Conservation (phyloP, 441 rosid species). For the Adansonia rubrostipa region DNA sequence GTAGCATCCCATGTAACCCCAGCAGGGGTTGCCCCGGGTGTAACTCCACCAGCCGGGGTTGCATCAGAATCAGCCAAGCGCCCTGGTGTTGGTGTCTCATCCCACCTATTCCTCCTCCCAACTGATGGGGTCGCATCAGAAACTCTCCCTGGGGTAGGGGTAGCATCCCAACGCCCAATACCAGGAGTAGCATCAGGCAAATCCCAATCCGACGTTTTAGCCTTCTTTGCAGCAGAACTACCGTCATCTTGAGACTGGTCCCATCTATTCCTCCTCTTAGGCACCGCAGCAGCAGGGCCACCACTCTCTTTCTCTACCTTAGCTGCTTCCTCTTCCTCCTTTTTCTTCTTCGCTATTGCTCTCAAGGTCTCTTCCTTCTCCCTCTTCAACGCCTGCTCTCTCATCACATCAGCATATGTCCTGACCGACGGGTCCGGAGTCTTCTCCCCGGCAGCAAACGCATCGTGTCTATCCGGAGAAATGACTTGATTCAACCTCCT, state of each 20-base stretch:
- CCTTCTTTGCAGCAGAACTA: conserved; percentile 59
- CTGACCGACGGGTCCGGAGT: conserved; percentile 84
- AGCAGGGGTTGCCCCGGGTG: conserved; percentile 94
- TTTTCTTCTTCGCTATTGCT: conserved; percentile 72
- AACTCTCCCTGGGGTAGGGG: conserved; percentile 88
- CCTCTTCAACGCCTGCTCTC: conserved; percentile 75
- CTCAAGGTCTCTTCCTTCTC: conserved; percentile 75
- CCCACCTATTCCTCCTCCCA: conserved; percentile 91
- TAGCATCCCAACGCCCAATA: conserved; percentile 95
- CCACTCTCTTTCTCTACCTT: conserved; percentile 54
- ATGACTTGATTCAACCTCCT: conserved; percentile 75
- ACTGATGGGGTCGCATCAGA: conserved; percentile 80
- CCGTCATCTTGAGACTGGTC: conserved; percentile 76
- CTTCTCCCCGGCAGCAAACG: conserved; percentile 88
- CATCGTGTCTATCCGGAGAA: conserved; percentile 94
- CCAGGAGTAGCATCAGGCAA: conserved; percentile 86
- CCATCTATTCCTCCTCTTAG: conserved; percentile 95
- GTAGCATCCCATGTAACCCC: conserved; percentile 96
- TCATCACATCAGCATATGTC: conserved; percentile 84
- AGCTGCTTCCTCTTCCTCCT: conserved; percentile 75
- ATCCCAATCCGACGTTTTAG: conserved; percentile 90
- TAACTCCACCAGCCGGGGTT: conserved; percentile 81
- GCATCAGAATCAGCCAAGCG: conserved; percentile 87
- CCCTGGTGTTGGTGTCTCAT: conserved; percentile 94
- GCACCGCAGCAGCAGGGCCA: conserved; percentile 35